Base-by-base conservation (phyloP, 352 stramenopile species). In the Proteromonas lacertae region DNA sequence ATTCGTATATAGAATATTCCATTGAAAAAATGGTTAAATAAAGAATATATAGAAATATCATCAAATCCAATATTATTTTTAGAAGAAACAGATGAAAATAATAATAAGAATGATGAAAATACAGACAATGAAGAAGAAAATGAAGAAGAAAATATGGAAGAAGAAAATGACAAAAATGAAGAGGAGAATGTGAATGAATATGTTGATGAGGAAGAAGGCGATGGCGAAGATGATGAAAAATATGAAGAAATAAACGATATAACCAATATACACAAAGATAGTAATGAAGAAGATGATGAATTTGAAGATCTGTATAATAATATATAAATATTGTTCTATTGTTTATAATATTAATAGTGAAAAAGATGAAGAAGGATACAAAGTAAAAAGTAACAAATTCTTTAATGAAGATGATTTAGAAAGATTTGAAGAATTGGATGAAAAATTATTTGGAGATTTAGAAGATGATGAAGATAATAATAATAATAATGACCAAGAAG, bases 391-490 rank as follows among this genome's bases (percentile, higher is more conserved):
- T 21, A 40, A 12, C 42, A 50, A 17, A 35, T 38, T 7, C 17
- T 50, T 8, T 31, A 50, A 12, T 19, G 28, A 0, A 6, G 16
- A 3, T 4, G 10, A 26, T 5, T 35, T 10, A 10, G 10, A 26
- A 5, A 9, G 10, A 5, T 26, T 35, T 26, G 9, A 35, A 13
- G 8, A 4, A 30, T 32, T 23, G 22, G 17, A 24, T 19, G 9
- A 0, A 8, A 0, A 46, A 18, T 10, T 21, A 47, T 19, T 47
- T 64, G 29, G 47, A 41, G 13, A 47, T 12, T 8, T 13, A 14
- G 40, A 46, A 16, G 41, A 48, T 12, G 30, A 50, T 29, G n/a
- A 48, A 8, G 17, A 42, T 16, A 41, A 44, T 14, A 40, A 50
- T 1, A 21, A 44, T 5, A 40, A 37, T 0, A 40, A 22, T 10